Evolutionary conservation across 371 early-diverging fungal species (phyloP).

Genomic region (Mucor lusitanicus): DNA sequence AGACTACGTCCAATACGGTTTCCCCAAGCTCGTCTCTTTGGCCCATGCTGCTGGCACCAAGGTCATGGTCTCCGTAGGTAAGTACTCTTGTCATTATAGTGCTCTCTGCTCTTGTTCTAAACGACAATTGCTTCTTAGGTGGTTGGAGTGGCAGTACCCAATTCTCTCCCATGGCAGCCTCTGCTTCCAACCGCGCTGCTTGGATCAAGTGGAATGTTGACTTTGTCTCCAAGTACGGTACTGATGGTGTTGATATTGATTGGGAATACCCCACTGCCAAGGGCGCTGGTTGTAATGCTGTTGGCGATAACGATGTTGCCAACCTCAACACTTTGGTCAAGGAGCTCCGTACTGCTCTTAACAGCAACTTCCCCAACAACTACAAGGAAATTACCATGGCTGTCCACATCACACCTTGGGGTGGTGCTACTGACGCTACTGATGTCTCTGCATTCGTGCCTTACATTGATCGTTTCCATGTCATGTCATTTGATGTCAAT

Average conservation of each 20-base stretch:
- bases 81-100: too few relatives aligned
- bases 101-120: too few relatives aligned
- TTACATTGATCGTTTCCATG: conserved; percentile 66
- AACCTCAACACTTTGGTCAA: conserved; percentile 61
- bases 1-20: conserved; percentile 23
- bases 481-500: conserved; percentile 61
- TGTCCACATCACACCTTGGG: conserved; percentile 67
- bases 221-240: conserved; percentile 48
- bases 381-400: conserved; percentile 73
- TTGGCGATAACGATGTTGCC: conserved; percentile 40
- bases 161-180: conserved; percentile 53
- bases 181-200: conserved; percentile 36
- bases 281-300: conserved; percentile 60
- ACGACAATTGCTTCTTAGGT: conserved; percentile 39
- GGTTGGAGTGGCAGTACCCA: conserved; percentile 68
- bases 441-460: conserved; percentile 66
- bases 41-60: conserved; percentile 60
- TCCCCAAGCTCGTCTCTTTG: conserved; percentile 32
- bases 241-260: conserved; percentile 62
- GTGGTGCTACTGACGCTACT: conserved; percentile 30
- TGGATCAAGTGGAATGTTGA: conserved; percentile 56
- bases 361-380: conserved; percentile 39
- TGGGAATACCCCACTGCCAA: conserved; percentile 48
- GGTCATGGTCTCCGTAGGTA: conserved; percentile 50
- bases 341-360: conserved; percentile 66